Conservation (phyloP, 495 filamentous ascomycete species). For the Peziza echinospora region DNA sequence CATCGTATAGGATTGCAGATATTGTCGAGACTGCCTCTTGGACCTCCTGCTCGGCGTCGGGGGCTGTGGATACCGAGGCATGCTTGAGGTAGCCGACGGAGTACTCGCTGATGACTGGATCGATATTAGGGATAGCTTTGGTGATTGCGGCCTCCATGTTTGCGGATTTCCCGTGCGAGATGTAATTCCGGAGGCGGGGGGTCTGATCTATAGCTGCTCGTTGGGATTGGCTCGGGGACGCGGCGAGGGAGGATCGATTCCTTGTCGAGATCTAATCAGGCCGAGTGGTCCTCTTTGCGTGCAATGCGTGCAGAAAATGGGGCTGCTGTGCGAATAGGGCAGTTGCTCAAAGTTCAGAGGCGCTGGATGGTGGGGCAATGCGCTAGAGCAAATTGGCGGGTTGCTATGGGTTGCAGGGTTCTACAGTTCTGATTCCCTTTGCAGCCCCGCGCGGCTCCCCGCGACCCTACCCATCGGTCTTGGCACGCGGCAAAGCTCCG, state of each 20-base stretch:
- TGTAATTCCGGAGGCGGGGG: background rate
- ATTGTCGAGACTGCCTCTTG: conserved; percentile 68
- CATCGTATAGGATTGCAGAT: conserved; percentile 49
- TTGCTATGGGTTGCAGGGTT: no score
- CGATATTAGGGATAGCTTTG: conserved; percentile 65
- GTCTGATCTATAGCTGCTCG: no score
- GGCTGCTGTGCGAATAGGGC: background rate
- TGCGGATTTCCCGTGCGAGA: background rate
- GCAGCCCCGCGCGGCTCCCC: no score
- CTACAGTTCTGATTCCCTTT: no score
- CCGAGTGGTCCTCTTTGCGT: background rate
- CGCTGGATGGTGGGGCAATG: no score
- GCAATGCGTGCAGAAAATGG: background rate
- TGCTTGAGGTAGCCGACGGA: conserved; percentile 86
- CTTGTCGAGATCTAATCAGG: background rate
- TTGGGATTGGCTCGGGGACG: no score
- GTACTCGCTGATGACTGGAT: conserved; percentile 79
- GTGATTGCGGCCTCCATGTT: conserved; percentile 83
- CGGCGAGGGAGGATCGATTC: background rate
- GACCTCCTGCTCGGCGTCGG: conserved; percentile 49
- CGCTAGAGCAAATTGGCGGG: no score
- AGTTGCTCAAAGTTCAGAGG: background rate
- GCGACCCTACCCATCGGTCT: no score
- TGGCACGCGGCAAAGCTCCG: no score
- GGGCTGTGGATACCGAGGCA: conserved; percentile 61